These are phyloP conservation scores for Suillus occidentalis DNA, from an alignment of 768 basidiomycete genomes.

Conservation along the genomic window DNA sequence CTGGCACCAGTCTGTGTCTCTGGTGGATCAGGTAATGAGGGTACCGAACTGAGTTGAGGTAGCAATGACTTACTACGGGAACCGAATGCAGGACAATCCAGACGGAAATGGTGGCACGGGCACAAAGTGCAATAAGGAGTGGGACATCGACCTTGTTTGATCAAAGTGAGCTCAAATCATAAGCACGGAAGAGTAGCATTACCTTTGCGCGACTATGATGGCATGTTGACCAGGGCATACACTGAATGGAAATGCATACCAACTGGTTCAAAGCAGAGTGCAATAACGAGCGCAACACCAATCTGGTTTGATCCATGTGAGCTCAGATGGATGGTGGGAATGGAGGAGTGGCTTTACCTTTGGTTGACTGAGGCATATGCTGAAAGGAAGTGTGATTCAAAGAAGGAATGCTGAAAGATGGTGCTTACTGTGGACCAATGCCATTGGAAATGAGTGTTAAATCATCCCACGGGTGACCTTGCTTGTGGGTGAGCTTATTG, in stretches of 20 bases:
- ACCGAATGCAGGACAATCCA: background rate
- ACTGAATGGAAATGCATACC: no score
- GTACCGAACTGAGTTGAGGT: background rate
- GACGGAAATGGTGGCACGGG: background rate
- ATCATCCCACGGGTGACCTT: background rate
- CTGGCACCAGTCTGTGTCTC: background rate
- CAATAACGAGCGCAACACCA: background rate
- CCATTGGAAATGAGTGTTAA: background rate
- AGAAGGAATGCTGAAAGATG: background rate
- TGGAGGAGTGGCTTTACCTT: background rate
- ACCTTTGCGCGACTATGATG: no score
- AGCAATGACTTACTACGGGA: background rate
- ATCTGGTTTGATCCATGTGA: background rate
- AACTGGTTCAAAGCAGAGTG: no score
- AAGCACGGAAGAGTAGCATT: no score
- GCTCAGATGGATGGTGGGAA: background rate
- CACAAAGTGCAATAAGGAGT: no score
- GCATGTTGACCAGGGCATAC: no score
- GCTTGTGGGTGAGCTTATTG: background rate
- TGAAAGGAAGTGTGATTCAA: background rate
- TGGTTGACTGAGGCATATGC: background rate
- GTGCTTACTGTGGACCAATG: background rate
- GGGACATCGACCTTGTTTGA: no score
- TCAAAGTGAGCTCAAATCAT: no score
- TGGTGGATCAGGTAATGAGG: background rate